phyloP scores from a whole-genome alignment of 768 basidiomycete genomes.

The Rhodotorula kratochvilovae region DNA sequence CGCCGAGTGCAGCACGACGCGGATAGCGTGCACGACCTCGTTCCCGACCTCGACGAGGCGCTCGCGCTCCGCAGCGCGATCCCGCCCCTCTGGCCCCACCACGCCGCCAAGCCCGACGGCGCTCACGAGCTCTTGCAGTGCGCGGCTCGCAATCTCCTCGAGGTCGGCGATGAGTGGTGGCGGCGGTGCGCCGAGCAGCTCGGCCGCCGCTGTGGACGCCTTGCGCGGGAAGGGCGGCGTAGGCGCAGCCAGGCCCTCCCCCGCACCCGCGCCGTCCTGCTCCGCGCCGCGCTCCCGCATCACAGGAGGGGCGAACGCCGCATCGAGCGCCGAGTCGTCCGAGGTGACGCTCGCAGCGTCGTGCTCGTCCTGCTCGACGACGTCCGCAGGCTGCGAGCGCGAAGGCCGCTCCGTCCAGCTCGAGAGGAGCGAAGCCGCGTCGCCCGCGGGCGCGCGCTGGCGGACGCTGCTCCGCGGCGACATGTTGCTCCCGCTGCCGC shows the following conservation, averaged over 20 bases:
- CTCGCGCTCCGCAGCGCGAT: constrained; percentile 11
- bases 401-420: constrained; percentile 16
- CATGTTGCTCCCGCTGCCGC: too few relatives aligned
- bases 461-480: not conserved
- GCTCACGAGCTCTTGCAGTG: constrained; percentile 21
- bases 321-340: constrained; percentile 69
- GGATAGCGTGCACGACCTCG: constrained; percentile 30
- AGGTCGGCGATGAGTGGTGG: constrained; percentile 33
- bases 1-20: constrained; percentile 26
- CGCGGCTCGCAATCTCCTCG: constrained; percentile 15
- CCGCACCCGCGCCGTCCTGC: not conserved
- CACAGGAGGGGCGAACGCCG: constrained; percentile 5
- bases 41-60: constrained; percentile 21
- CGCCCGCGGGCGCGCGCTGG: not conserved
- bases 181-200: constrained; percentile 29
- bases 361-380: constrained; percentile 43
- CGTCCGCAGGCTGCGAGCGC: not conserved
- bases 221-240: not conserved
- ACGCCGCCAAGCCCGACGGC: constrained; percentile 3
- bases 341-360: constrained; percentile 61
- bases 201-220: not conserved
- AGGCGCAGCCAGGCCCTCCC: not conserved
- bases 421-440: constrained; percentile 24
- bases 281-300: constrained; percentile 8
- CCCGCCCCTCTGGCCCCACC: not conserved